Evolutionary conservation across 2,329 filamentous ascomycete species (phyloP), one percentile per base, ranked within the genome.

Genomic region (Verticillium zaregamsianum): DNA sequence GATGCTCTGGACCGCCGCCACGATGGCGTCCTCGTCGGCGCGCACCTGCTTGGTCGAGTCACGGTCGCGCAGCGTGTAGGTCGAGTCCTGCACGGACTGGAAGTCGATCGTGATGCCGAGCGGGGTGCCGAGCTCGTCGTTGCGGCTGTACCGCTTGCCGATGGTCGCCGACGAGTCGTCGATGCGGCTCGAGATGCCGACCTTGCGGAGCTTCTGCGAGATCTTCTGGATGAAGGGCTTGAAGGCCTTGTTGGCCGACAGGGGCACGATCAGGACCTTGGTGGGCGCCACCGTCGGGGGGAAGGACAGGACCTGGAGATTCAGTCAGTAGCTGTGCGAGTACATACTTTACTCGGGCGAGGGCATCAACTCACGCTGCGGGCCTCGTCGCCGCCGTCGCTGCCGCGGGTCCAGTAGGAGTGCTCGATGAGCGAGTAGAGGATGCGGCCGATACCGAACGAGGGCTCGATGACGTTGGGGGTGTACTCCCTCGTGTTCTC

Each of bases 381-480:
- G 60, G 92, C 89, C 75, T 95, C 93, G 68, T 94, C 91, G 65
- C 86, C 88, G 67, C 88, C 89, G 59, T 87, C 75, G 63, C 74
- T 82, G 60, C 74, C 82, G 66, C 95, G 90, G 60, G 89, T 92
- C 94, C 95, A 99, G 85, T 93, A 99, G 74, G 86, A 88, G 79
- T 99, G 95, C 80, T 99, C 95, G 73, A 96, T 90, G 70, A 99
- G 80, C 64, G 90, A 89, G 81, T 97, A 98, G 62, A 98, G 81
- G 65, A 98, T 97, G 69, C 94, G 88, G 63, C 94, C 95, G 71
- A 98, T 96, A 82, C 94, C 94, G 71, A 98, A 99, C 0, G 94
- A 98, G 2, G 94, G 95, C 80, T 99, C 95, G 69, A 98, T 96
- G 57, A 96, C 93, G 73, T 97, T 97, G 63, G 94, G 94, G 0